A percentile compares a stretch with the other conserved stretches of the same genome.
Evolutionary conservation across 2,329 filamentous ascomycete genomes (phyloP).

Genomic region (Fusarium burgessii): DNA sequence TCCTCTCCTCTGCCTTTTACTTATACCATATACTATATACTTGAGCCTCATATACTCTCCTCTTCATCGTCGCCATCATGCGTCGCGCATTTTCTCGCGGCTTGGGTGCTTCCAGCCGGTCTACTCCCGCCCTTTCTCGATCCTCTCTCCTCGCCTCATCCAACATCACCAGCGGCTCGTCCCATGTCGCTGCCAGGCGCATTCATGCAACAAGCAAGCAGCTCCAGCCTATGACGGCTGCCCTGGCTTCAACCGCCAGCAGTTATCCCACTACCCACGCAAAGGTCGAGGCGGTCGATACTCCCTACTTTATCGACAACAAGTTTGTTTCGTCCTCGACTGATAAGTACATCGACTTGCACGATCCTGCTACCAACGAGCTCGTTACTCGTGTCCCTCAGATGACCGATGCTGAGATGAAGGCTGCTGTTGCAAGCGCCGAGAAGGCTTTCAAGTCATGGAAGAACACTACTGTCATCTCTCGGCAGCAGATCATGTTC

Average conservation of each 20-base stretch:
- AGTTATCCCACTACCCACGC: conserved; percentile 79
- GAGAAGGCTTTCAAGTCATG: conserved; percentile 80
- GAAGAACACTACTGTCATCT: conserved; percentile 77
- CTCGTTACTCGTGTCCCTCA: conserved; percentile 86
- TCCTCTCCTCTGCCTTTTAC: not conserved
- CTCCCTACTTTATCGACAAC: conserved; percentile 86
- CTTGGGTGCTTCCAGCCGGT: conserved; percentile 51
- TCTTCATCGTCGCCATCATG: conserved; percentile 51
- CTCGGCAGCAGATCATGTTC: conserved; percentile 88
- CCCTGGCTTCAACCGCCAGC: conserved; percentile 66
- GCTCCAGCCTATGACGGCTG: conserved; percentile 61
- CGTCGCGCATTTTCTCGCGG: conserved; percentile 60
- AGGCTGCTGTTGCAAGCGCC: conserved; percentile 79
- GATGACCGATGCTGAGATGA: conserved; percentile 81
- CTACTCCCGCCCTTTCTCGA: conserved; percentile 45
- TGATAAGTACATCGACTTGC: conserved; percentile 80
- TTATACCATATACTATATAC: not conserved
- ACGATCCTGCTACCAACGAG: conserved; percentile 88
- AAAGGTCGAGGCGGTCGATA: conserved; percentile 75
- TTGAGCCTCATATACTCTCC: not conserved
- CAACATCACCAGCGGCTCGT: conserved; percentile 53
- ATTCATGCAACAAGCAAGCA: conserved; percentile 69
- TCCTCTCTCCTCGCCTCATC: conserved; percentile 50
- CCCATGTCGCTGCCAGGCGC: conserved; percentile 60
- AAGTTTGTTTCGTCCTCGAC: conserved; percentile 76